Evolutionary conservation across 2,329 filamentous ascomycete species (phyloP).

Genomic region (Pseudocercospora macadamiae): DNA sequence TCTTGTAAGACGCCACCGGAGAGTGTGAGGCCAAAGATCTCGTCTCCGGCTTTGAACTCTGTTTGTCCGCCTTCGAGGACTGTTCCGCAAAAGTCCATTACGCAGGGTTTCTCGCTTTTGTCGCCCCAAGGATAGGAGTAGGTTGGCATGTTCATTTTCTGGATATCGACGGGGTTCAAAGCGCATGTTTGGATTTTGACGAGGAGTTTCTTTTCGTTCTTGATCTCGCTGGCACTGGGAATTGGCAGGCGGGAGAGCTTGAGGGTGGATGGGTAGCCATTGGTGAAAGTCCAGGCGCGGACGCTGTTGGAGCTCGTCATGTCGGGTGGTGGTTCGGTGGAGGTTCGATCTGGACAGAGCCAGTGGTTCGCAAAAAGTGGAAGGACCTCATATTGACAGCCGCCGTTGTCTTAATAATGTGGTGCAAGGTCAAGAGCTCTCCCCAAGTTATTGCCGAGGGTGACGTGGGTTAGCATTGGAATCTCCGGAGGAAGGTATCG

Average conservation of each 20-base stretch:
- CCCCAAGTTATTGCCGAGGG: background rate
- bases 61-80: conserved; percentile 30
- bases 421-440: background rate
- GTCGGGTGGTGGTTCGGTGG: background rate
- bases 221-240: conserved; percentile 25
- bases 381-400: background rate
- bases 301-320: conserved; percentile 29
- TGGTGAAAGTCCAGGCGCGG: conserved; percentile 40
- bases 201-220: conserved; percentile 31
- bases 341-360: background rate
- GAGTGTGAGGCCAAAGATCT: conserved; percentile 39
- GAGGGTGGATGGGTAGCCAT: conserved; percentile 36
- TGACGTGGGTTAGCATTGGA: background rate
- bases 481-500: background rate
- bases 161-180: conserved; percentile 42
- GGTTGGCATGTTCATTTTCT: conserved; percentile 40
- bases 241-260: conserved; percentile 29
- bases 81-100: conserved; percentile 39
- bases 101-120: conserved; percentile 33
- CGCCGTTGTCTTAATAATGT: background rate
- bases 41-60: conserved; percentile 35
- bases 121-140: conserved; percentile 31
- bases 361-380: background rate
- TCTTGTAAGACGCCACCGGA: conserved; percentile 35
- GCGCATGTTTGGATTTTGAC: conserved; percentile 38